Conservation (phyloP, 768 basidiomycete species). For the Mycena galopus region DNA sequence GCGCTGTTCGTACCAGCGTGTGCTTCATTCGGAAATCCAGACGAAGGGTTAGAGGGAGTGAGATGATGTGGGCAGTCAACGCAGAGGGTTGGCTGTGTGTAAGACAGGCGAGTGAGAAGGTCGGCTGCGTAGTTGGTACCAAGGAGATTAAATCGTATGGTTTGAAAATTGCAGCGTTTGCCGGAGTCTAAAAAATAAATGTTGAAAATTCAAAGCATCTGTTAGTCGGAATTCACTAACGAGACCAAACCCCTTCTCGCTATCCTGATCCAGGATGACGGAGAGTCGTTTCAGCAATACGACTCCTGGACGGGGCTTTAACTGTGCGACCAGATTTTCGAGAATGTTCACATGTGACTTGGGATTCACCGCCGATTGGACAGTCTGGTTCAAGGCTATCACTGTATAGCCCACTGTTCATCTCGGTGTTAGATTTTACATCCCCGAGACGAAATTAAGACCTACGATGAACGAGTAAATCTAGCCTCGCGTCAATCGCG, state of each 20-base stretch:
- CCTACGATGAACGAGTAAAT: constrained; percentile 81
- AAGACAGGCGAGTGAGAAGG: constrained; percentile 85
- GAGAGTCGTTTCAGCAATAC: constrained; percentile 82
- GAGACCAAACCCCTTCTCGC: constrained; percentile 88
- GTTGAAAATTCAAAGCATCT: background rate
- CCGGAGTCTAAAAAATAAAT: constrained; percentile 66
- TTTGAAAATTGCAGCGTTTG: constrained; percentile 71
- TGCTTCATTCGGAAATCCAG: constrained; percentile 88
- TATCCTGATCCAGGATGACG: constrained; percentile 85
- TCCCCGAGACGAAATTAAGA: constrained; percentile 35
- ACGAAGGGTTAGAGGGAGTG: constrained; percentile 81
- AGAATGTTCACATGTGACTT: constrained; percentile 78
- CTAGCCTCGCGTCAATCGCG: constrained; percentile 72
- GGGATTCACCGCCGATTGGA: constrained; percentile 78
- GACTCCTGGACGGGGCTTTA: constrained; percentile 70
- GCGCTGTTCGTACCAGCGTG: constrained; percentile 83
- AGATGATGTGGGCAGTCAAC: constrained; percentile 84
- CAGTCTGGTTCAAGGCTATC: constrained; percentile 80
- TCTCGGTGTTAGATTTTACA: constrained; percentile 30
- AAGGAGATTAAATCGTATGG: constrained; percentile 85
- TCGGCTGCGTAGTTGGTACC: constrained; percentile 75
- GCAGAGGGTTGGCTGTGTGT: constrained; percentile 83
- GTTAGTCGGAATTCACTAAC: constrained; percentile 54
- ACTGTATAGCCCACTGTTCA: constrained; percentile 87
- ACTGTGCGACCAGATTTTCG: constrained; percentile 67